Evolutionary conservation across 2,329 filamentous ascomycete genomes (phyloP), one percentile per base, ranked within the genome.

Genomic region (Pseudogymnoascus sp.): DNA sequence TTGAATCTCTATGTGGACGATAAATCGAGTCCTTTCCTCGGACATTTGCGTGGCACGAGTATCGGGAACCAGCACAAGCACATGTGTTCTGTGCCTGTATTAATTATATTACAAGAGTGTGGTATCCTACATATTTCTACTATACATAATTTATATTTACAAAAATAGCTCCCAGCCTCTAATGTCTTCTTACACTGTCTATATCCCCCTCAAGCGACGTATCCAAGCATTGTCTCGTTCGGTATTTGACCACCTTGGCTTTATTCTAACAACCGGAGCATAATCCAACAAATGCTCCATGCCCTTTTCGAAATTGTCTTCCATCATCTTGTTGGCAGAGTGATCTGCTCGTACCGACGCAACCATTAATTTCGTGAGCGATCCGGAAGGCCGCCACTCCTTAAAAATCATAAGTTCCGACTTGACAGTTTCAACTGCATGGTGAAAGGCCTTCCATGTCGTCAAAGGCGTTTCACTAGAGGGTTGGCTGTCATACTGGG

Each of bases 41-140:
- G 7, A 16, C 2, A 38, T 38, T 38, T 39, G 37, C n/a, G 16
- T 5, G 37, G 16, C 4, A 41, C 18, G 7, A 41, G 38, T 41
- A 22, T 25, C 20, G 11, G 20, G 12, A n/a, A n/a, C 11, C 38
- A 4, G 20, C 39, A 54, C 43, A 54, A n/a, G n/a, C n/a, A n/a
- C n/a, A n/a, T 20, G 47, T 33, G 30, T 28, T 4, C 11, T 8
- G 28, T 14, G 47, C 5, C 11, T 8, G 28, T 8, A 54, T 33
- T 54, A n/a, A 9, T 54, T 9, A 54, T 18, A 54, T 54, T 33
- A 54, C 28, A 54, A 54, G 47, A 54, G 47, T 54, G 47, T 54
- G 14, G 47, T 35, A 54, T 54, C 33, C 28, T 54, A 54, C 47
- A 54, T 54, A 54, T 54, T 33, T 54, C 47, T 54, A 54, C n/a